A percentile compares a stretch with the other conserved stretches of the same genome.
These are phyloP conservation scores for Aspergillus brunneoviolaceus DNA, from an alignment of 2,329 filamentous ascomycete genomes.

Conservation along the genomic window DNA sequence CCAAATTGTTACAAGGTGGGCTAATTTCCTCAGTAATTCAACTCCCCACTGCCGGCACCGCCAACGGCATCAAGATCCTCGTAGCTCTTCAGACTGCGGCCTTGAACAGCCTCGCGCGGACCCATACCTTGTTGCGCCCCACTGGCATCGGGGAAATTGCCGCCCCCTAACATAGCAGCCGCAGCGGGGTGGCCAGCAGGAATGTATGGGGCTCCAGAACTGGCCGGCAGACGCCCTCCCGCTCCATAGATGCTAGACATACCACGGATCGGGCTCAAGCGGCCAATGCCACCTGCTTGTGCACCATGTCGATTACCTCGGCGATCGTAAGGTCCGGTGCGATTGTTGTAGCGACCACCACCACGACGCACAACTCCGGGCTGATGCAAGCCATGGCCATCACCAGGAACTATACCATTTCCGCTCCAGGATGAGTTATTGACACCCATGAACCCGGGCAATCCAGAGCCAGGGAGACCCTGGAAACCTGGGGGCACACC, in stretches of 20 bases:
- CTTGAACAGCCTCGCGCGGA: conserved; percentile 86
- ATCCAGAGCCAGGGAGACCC: conserved; percentile 27
- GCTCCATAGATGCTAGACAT: conserved; percentile 38
- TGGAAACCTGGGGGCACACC: conserved; percentile 42
- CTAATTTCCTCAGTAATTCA: conserved; percentile 69
- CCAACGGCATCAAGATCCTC: conserved; percentile 91
- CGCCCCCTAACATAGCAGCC: conserved; percentile 45
- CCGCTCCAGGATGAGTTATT: conserved; percentile 29
- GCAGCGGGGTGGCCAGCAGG: conserved; percentile 43
- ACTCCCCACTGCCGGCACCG: conserved; percentile 71
- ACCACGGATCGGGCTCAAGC: conserved; percentile 45
- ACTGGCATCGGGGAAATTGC: conserved; percentile 51
- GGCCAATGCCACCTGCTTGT: conserved; percentile 49
- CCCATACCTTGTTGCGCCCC: conserved; percentile 72
- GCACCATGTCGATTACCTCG: conserved; percentile 57
- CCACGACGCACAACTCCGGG: conserved; percentile 69
- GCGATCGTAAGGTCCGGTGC: conserved; percentile 73
- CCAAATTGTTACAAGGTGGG: conserved; percentile 21
- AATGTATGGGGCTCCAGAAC: conserved; percentile 34
- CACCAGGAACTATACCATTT: conserved; percentile 41
- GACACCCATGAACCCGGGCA: conserved; percentile 37
- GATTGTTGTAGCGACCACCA: conserved; percentile 61
- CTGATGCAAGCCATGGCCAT: conserved; percentile 48
- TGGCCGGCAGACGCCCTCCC: conserved; percentile 33
- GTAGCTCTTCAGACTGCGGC: conserved; percentile 91